phyloP scores from a whole-genome alignment of 768 basidiomycete species.

The Boletus rufocinnamomeus region DNA sequence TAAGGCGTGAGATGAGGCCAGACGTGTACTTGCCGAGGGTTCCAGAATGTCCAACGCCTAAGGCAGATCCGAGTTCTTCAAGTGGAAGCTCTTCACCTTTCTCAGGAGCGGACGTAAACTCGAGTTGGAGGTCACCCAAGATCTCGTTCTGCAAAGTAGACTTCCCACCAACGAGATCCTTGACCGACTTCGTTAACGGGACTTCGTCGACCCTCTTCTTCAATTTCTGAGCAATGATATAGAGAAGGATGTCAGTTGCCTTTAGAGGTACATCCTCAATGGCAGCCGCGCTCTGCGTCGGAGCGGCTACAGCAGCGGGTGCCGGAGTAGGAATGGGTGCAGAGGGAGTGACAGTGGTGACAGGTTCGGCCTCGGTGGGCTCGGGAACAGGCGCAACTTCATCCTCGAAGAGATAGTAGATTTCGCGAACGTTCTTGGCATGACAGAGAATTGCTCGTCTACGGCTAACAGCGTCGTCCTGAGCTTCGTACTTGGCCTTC shows the following conservation, averaged over 20 bases:
- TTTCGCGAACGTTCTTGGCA: slow-evolving; percentile 94
- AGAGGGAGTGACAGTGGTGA: slow-evolving; percentile 42
- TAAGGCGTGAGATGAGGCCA: slow-evolving; percentile 85
- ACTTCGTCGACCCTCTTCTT: slow-evolving; percentile 94
- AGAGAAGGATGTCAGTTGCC: slow-evolving; percentile 82
- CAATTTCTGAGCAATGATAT: slow-evolving; percentile 95
- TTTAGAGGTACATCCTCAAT: slow-evolving; percentile 93
- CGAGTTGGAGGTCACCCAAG: slow-evolving; percentile 92
- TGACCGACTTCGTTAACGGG: slow-evolving; percentile 91
- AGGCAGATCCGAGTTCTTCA: slow-evolving; percentile 89
- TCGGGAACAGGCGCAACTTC: slow-evolving; percentile 45
- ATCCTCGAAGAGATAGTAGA: slow-evolving; percentile 98
- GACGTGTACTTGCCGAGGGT: slow-evolving; percentile 90
- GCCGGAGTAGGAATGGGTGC: slow-evolving; percentile 44
- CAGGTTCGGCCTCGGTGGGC: slow-evolving; percentile 34
- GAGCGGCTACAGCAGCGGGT: slow-evolving; percentile 45
- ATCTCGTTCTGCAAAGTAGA: slow-evolving; percentile 99
- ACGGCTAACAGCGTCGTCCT: slow-evolving; percentile 82
- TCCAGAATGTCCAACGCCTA: slow-evolving; percentile 82
- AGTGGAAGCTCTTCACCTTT: slow-evolving; percentile 97
- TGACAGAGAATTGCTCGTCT: slow-evolving; percentile 86
- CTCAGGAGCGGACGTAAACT: slow-evolving; percentile 94
- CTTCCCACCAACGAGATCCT: slow-evolving; percentile 98
- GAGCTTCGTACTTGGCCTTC: slow-evolving; percentile 90
- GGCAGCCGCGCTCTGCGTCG: slow-evolving; percentile 64